These are phyloP conservation scores for Trypanosoma melophagium DNA, from an alignment of 208 protist genomes.

Conservation along the genomic window DNA sequence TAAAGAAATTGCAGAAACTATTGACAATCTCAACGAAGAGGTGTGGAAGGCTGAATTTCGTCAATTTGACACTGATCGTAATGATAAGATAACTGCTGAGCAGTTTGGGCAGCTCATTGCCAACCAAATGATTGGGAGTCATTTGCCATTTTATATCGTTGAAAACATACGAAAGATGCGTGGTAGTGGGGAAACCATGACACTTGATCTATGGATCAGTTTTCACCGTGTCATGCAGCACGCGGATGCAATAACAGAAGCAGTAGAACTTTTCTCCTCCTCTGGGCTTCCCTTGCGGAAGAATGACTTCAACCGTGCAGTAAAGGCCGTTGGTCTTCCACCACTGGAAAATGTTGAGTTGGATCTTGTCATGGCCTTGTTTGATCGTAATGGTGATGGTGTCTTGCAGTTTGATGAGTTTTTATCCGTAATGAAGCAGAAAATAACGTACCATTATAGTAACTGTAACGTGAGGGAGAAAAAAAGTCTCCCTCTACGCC, in stretches of 20 bases:
- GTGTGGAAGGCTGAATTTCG: slow-evolving; percentile 86
- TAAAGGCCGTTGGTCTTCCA: slow-evolving; percentile 50
- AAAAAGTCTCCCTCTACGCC: slow-evolving; percentile 51
- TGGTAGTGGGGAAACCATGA: slow-evolving; percentile 36
- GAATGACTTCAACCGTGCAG: slow-evolving; percentile 54
- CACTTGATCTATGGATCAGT: slow-evolving; percentile 70
- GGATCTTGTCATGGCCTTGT: slow-evolving; percentile 74
- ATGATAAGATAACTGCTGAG: slow-evolving; percentile 56
- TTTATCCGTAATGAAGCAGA: slow-evolving; percentile 74
- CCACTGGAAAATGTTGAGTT: slow-evolving; percentile 34
- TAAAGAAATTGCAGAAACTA: slow-evolving; percentile 45
- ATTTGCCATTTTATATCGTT: slow-evolving; percentile 81
- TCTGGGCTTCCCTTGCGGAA: slow-evolving; percentile 60
- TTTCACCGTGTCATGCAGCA: slow-evolving; percentile 72
- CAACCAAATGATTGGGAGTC: slow-evolving; percentile 77
- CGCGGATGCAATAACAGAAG: slow-evolving; percentile 47
- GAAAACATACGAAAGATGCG: slow-evolving; percentile 77
- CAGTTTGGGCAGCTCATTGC: slow-evolving; percentile 78
- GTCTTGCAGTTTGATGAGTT: slow-evolving; percentile 85
- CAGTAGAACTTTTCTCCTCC: slow-evolving; percentile 66
- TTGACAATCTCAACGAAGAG: slow-evolving; percentile 56
- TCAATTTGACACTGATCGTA: slow-evolving; percentile 56
- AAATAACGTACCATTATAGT: slow-evolving; percentile 69
- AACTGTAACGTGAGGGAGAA: slow-evolving; percentile 23
- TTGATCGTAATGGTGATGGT: slow-evolving; percentile 85